Evolutionary conservation across 1,284 basidiomycete genomes (phyloP).

Genomic region (Malassezia cuniculi): DNA sequence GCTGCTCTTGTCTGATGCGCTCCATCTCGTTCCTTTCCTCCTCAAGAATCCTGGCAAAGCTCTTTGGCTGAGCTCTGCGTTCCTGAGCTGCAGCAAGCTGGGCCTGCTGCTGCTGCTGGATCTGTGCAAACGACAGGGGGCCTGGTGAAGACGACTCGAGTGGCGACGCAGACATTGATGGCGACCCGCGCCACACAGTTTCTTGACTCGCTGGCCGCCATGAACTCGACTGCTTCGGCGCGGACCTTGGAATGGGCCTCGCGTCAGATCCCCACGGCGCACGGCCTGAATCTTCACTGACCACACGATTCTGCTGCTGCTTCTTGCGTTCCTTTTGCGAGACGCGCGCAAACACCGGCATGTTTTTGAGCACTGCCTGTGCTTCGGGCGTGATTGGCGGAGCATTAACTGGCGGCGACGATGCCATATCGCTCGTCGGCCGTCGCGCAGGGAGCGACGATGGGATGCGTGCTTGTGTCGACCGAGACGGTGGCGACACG

Average conservation of each 20-base stretch:
- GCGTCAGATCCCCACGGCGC: background rate
- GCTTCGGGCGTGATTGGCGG: slow-evolving; percentile 12
- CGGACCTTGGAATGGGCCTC: background rate
- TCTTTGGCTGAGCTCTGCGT: slow-evolving; percentile 15
- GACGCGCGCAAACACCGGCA: slow-evolving; percentile 21
- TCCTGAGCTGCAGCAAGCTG: slow-evolving; percentile 17
- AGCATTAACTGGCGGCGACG: slow-evolving; percentile 12
- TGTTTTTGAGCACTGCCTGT: slow-evolving; percentile 6
- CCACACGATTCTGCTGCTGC: slow-evolving; percentile 21
- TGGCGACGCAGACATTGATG: slow-evolving; percentile 1
- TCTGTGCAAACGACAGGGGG: slow-evolving; percentile 28
- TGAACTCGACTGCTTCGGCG: slow-evolving; percentile 6
- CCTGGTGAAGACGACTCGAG: slow-evolving; percentile 8
- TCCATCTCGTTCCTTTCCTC: slow-evolving; percentile 29
- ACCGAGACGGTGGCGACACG: no score
- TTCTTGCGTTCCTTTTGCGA: slow-evolving; percentile 40
- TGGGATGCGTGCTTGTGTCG: no score
- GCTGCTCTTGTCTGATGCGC: slow-evolving; percentile 23
- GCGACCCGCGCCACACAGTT: slow-evolving; percentile 2
- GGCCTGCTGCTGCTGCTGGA: slow-evolving; percentile 34
- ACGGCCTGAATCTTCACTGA: background rate
- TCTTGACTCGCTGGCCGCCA: slow-evolving; percentile 2
- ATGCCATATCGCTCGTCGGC: slow-evolving; percentile 13
- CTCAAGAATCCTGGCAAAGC: slow-evolving; percentile 35
- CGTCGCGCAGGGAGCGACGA: no score